Percentiles rank a stretch among this genome's conserved stretches.
These are phyloP conservation scores for Amaranthus tricolor DNA, from an alignment of 179 eudicot species.

Conservation along the genomic window DNA sequence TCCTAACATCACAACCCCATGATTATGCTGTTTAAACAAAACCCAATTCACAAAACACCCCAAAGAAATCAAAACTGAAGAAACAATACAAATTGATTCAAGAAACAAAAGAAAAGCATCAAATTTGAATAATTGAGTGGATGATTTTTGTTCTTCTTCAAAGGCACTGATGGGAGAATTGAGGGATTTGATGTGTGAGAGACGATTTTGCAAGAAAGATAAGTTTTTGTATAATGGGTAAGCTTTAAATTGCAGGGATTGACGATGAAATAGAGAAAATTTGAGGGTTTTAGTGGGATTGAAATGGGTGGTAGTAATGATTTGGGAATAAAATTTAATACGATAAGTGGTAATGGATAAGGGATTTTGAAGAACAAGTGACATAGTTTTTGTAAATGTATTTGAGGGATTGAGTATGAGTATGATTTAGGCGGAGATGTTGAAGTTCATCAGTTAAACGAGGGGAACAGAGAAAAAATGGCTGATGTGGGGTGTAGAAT, in stretches of 20 bases:
- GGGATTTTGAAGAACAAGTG: constrained; percentile 43
- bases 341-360: constrained; percentile 31
- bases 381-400: constrained; percentile 31
- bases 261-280: constrained; percentile 15
- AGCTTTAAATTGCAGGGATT: background rate
- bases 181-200: constrained; percentile 20
- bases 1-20: constrained; percentile 50
- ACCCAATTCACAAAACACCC: constrained; percentile 41
- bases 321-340: constrained; percentile 22
- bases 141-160: constrained; percentile 8
- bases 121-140: constrained; percentile 27
- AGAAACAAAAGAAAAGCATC: constrained; percentile 54
- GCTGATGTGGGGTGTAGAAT: too few relatives aligned
- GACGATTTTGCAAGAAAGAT: constrained; percentile 14
- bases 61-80: constrained; percentile 51
- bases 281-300: constrained; percentile 30
- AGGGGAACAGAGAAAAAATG: too few relatives aligned
- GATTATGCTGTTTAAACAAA: constrained; percentile 34
- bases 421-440: constrained; percentile 9
- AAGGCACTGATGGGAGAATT: constrained; percentile 23
- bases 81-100: constrained; percentile 52
- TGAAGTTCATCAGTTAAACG: background rate
- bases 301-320: constrained; percentile 8
- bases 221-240: constrained; percentile 18
- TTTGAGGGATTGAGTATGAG: background rate